Percentiles rank a stretch among this genome's conserved stretches.
These are phyloP conservation scores for Hordeum marinum DNA, from an alignment of 176 grass and related monocot genomes.

Conservation along the genomic window DNA sequence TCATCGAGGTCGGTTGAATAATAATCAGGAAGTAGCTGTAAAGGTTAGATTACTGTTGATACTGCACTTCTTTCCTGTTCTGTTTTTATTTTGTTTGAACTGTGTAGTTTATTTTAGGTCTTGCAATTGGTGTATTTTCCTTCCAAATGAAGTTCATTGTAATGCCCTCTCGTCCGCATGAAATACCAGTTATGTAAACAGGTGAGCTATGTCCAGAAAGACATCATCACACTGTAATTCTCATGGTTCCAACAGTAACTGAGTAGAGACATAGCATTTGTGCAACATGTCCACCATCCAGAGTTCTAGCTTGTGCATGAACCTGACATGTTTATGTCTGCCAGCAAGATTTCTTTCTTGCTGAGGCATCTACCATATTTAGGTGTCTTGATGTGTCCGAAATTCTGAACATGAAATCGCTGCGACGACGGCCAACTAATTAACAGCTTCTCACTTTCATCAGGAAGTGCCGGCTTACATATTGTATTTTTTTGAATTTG, in stretches of 20 bases:
- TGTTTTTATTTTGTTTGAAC: not conserved
- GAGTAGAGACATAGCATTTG: slow-evolving; percentile 9
- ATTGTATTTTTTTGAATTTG: not conserved
- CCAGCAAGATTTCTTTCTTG: not conserved
- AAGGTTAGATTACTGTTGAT: slow-evolving; percentile 58
- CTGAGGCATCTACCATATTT: not conserved
- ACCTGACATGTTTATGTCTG: not conserved
- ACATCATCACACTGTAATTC: not conserved
- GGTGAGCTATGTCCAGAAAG: not conserved
- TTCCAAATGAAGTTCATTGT: not conserved
- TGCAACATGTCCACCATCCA: slow-evolving; percentile 6
- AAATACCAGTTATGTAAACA: slow-evolving; percentile 9
- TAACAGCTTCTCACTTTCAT: not conserved
- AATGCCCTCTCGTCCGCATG: not conserved
- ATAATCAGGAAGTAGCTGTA: slow-evolving; percentile 82
- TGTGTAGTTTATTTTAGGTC: slow-evolving; percentile 7
- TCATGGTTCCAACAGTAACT: not conserved
- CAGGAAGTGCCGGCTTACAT: not conserved
- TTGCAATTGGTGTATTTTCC: not conserved
- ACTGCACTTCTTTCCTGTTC: slow-evolving; percentile 6
- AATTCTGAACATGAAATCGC: not conserved
- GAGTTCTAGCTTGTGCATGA: not conserved
- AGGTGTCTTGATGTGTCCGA: not conserved
- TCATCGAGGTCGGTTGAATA: slow-evolving; percentile 65
- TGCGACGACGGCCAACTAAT: not conserved